Evolutionary conservation across 805 yeast genomes (phyloP), one percentile per base, ranked within the genome.

Genomic region (Metschnikowia borealis): DNA sequence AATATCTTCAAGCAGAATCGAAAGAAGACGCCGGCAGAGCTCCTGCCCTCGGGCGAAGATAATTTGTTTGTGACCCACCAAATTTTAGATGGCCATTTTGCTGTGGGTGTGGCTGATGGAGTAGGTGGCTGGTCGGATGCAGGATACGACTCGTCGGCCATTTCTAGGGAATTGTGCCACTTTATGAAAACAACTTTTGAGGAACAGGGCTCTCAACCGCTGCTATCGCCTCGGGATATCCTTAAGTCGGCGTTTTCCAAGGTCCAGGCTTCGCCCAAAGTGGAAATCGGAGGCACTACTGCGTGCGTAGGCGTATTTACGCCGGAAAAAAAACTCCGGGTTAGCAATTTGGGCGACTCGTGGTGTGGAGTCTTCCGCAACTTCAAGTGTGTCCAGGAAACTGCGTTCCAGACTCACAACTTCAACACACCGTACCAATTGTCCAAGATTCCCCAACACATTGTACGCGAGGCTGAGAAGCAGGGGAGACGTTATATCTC

Each of bases 121-220:
- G 98, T 94, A 3, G 98, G 98, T 14, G 98, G 98, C 3, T 92
- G 98, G 97, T 80, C 87, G 1, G 94, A 88, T 53, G 84, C 87
- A 43, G 97, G 97, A 0, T 86, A 82, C 60, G 97, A 92, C 65
- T 87, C 96, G 1, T 80, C 89, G 51, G 92, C 92, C 6, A 87
- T 92, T 52, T 84, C 94, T 38, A 76, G 95, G 57, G 94, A 88
- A 59, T 69, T 92, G 37, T 85, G 96, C 56, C 68, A 68, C 5
- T 72, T 80, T 3, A 74, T 89, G 62, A 74, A 77, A 17, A 62
- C 67, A 2, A 57, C 54, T 17, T 83, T 71, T 56, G 65, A 57
- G 54, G 44, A 52, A 10, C 46, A 50, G 45, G 48, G 23, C 11
- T 42, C 47, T 26, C 11, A 47, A 49, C 20, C 38, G n/a, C 39